Base-by-base conservation (phyloP, 192 early-diverging fungal genomes). In the Pilobolus umbonatus region DNA sequence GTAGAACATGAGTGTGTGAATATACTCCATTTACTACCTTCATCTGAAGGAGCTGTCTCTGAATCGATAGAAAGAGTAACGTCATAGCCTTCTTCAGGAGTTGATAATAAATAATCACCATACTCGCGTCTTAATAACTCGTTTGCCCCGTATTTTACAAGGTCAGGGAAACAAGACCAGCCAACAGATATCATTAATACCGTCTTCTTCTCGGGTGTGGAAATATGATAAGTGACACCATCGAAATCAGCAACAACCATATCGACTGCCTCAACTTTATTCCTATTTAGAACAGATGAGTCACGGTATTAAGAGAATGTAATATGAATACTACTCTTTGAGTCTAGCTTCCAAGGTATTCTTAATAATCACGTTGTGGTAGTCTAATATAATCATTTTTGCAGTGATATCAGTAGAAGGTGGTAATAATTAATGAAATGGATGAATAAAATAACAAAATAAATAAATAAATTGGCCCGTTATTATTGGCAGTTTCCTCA, bases 161-260 rank as follows among this genome's bases (percentile, higher is more conserved):
- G 84, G 61, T 99, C 89, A 31, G 73, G 64, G 69, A 74, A 98
- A 75, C 95, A 96, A 54, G 69, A 73, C 87, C 95, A 90, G 28
- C 67, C 71, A 60, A 99, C 86, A 5, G 93, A 95, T 56, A 99
- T 74, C 21, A 60, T 61, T 24, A 93, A 65, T 29, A 83, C 75
- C 28, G 81, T 65, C 35, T 72, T 74, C 43, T 63, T 62, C n/a
- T 67, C 65, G 26, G 79, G 64, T 11, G 89, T 93, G 28, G 86
- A 76, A 57, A 98, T 60, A 55, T 80, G 81, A 79, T 96, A 99
- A 12, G 81, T 74, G 22, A 98, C 95, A 46, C 95, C 94, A 79
- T 99, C 97, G 78, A 99, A 98, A 73, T 99, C 97, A 29, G 93
- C 93, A 46, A 96, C 78, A 34, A 79, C 89, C 63, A 94, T 82